Conservation (phyloP, 1,139 yeast genomes). For the Yamadazyma siamensis region DNA sequence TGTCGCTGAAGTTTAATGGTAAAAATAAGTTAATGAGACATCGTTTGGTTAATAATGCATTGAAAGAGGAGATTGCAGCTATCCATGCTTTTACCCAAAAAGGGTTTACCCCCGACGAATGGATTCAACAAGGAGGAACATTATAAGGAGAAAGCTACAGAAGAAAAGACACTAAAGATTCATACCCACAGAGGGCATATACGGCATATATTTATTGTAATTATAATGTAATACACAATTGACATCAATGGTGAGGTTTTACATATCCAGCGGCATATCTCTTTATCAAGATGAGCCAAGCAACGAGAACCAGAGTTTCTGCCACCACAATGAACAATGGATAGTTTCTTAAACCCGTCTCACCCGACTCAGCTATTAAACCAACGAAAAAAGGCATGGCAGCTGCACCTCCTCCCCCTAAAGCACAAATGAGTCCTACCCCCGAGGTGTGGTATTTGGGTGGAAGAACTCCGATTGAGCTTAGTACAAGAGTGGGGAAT, state of each 20-base stretch:
- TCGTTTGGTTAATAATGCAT: constrained; percentile 73
- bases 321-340: constrained; percentile 30
- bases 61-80: constrained; percentile 75
- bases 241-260: constrained; percentile 2
- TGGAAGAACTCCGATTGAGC: constrained; percentile 64
- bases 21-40: constrained; percentile 86
- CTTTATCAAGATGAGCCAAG: constrained; percentile 27
- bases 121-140: constrained; percentile 48
- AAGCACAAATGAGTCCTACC: constrained; percentile 71
- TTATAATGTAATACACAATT: not conserved
- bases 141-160: no score
- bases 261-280: constrained; percentile 17
- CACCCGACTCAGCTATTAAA: constrained; percentile 35
- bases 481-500: constrained; percentile 71
- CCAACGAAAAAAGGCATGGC: constrained; percentile 65
- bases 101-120: constrained; percentile 71
- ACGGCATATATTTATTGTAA: not conserved
- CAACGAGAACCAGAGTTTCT: constrained; percentile 21
- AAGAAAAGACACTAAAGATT: no score
- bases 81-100: constrained; percentile 97
- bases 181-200: no score
- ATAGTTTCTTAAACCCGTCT: constrained; percentile 28
- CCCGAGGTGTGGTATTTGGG: constrained; percentile 60
- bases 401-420: constrained; percentile 78
- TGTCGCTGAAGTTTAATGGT: constrained; percentile 65